Conservation (phyloP, 768 basidiomycete genomes). For the Kondoa malvinella region DNA sequence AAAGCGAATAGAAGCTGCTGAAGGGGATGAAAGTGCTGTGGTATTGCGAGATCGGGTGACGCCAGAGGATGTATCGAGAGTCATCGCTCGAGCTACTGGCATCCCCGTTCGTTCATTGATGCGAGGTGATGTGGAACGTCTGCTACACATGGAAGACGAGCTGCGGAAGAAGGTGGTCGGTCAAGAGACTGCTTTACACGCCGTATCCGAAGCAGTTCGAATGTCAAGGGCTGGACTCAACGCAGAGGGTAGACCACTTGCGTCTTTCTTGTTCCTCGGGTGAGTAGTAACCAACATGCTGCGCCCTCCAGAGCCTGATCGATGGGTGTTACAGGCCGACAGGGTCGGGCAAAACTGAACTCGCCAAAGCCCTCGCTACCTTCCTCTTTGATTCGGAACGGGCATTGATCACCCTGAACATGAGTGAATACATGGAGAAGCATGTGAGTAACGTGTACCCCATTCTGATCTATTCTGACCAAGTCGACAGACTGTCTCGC, state of each 20-base stretch:
- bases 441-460: background rate
- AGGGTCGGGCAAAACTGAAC: slow-evolving; percentile 51
- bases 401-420: slow-evolving; percentile 19
- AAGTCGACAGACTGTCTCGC: background rate
- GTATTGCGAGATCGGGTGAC: slow-evolving; percentile 59
- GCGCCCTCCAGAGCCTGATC: slow-evolving; percentile 45
- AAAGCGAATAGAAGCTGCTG: slow-evolving; percentile 17
- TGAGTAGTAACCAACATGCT: slow-evolving; percentile 40
- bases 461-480: background rate
- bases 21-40: slow-evolving; percentile 32
- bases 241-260: slow-evolving; percentile 69
- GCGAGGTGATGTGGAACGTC: slow-evolving; percentile 47
- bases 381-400: slow-evolving; percentile 65
- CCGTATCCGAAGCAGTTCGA: slow-evolving; percentile 73
- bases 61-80: slow-evolving; percentile 67
- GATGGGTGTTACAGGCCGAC: too few species aligned
- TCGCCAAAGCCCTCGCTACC: slow-evolving; percentile 65
- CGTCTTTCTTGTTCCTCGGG: slow-evolving; percentile 47
- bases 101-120: slow-evolving; percentile 35
- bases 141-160: slow-evolving; percentile 66
- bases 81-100: slow-evolving; percentile 76
- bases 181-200: slow-evolving; percentile 62
- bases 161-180: slow-evolving; percentile 61
- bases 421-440: slow-evolving; percentile 13
- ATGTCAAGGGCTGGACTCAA: slow-evolving; percentile 86